A percentile compares a stretch with the other conserved stretches of the same genome.
Conservation (phyloP, 257 asterid genomes). For the Salvia miltiorrhiza region DNA sequence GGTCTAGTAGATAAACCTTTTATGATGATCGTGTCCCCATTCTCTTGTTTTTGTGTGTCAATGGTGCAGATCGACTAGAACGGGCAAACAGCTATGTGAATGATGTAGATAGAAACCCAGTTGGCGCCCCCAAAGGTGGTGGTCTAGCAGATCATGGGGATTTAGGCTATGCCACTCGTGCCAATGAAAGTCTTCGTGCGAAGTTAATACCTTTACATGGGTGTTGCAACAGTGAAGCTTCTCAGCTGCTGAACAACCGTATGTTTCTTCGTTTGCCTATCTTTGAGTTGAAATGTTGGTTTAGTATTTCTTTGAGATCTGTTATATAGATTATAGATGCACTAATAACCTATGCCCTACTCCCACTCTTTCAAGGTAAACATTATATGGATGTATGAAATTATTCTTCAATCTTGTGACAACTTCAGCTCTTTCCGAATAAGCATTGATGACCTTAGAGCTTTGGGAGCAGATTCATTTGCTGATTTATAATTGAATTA, state of each 20-base stretch:
- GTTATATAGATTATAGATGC: background rate
- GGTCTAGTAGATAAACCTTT: slow-evolving; percentile 1
- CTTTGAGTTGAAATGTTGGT: slow-evolving; percentile 16
- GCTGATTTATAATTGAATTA: slow-evolving; percentile 6
- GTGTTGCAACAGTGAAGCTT: slow-evolving; percentile 67
- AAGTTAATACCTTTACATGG: slow-evolving; percentile 65
- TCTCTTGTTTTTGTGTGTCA: slow-evolving; percentile 13
- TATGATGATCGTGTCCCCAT: background rate
- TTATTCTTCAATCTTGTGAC: background rate
- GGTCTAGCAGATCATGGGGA: slow-evolving; percentile 54
- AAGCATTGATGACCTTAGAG: background rate
- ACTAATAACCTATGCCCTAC: background rate
- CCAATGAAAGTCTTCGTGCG: slow-evolving; percentile 37
- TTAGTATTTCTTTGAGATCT: background rate
- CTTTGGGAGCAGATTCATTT: slow-evolving; percentile 16
- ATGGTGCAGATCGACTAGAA: slow-evolving; percentile 66
- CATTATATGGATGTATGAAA: background rate
- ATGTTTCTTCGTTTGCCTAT: slow-evolving; percentile 25
- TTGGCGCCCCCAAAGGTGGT: slow-evolving; percentile 39
- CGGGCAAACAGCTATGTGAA: slow-evolving; percentile 51
- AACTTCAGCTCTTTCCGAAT: background rate
- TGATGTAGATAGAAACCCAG: slow-evolving; percentile 71
- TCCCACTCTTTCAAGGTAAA: background rate
- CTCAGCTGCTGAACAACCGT: slow-evolving; percentile 72
- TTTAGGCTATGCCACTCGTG: slow-evolving; percentile 41